Base-by-base conservation (phyloP, 768 basidiomycete species). In the Naganishia randhawae region DNA sequence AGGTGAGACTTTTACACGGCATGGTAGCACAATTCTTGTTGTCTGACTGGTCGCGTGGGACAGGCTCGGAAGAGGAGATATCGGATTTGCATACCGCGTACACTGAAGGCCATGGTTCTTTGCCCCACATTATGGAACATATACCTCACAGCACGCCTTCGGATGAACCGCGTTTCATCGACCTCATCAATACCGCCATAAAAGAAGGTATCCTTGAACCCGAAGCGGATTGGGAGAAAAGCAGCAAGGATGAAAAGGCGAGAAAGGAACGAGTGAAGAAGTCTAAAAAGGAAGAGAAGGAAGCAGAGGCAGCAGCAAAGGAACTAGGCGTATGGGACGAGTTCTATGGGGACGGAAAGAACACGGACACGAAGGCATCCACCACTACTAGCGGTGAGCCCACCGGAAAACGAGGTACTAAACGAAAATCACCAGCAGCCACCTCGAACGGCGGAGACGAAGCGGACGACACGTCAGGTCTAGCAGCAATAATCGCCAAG, bases 281-380 rank as follows among this genome's bases (percentile, higher is more conserved):
- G 73, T 85, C 86, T 1, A 83, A 87, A 70, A 88, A 87, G 77
- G 92, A 94, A 78, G 91, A 90, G 1, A 81, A 82, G 65, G 91
- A 95, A 73, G 93, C 93, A 3, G 93, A 82, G 78, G 83, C 85
- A 22, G 81, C 88, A 48, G 93, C 93, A 6, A 90, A 87, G 72
- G 90, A 91, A 71, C 80, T 97, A 17, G 93, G 92, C 2, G 89
- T 96, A 11, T 94, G 92, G 91, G 92, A 96, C 22, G 80, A 80
- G 69, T 80, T 81, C 62, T 80, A 77, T 55, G 79, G 79, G 31
- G 88, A 87, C 76, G 89, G 91, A 76, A 90, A 35, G 37, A 50
- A n/a, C 19, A 37, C 22, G 41, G 37, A 27, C 19, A 57, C 16
- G 68, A 68, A 68, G 69, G 55, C 63, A 69, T 29, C 39, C 3